These are phyloP conservation scores for Dujonia santamariae DNA, from an alignment of 1,139 yeast genomes.

Conservation along the genomic window DNA sequence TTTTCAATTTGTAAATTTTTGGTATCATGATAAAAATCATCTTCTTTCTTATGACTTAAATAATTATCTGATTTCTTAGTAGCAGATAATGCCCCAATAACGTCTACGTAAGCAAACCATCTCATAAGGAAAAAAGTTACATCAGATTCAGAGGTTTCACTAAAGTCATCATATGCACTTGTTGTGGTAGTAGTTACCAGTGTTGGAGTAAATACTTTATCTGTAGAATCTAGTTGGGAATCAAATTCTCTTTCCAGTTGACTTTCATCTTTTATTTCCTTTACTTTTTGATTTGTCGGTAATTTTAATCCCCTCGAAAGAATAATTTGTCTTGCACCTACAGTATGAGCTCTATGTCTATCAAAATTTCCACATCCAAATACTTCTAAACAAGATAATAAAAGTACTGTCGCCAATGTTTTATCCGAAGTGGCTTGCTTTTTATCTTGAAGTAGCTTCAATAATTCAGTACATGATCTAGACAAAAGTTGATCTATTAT, in stretches of 20 bases:
- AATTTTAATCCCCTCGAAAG: slow-evolving; percentile 47
- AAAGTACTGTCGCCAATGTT: slow-evolving; percentile 62
- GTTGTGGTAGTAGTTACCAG: not conserved
- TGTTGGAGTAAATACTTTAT: not conserved
- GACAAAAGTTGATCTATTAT: slow-evolving; percentile 51
- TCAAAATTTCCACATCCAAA: slow-evolving; percentile 45
- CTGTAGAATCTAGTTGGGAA: not conserved
- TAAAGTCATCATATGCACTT: not conserved
- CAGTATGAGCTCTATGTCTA: slow-evolving; percentile 62
- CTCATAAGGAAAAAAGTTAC: slow-evolving; percentile 60
- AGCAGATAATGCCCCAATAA: slow-evolving; percentile 57
- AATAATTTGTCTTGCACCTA: slow-evolving; percentile 69
- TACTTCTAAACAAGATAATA: slow-evolving; percentile 64
- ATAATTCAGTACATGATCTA: slow-evolving; percentile 55
- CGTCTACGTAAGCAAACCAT: slow-evolving; percentile 72
- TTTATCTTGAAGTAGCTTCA: slow-evolving; percentile 49
- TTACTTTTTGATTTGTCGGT: slow-evolving; percentile 7
- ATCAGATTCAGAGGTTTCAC: slow-evolving; percentile 27
- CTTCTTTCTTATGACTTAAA: slow-evolving; percentile 13
- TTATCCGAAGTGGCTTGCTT: slow-evolving; percentile 58
- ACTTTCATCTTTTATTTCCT: slow-evolving; percentile 1
- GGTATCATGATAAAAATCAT: slow-evolving; percentile 10
- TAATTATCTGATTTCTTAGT: slow-evolving; percentile 30
- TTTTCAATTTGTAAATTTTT: slow-evolving; percentile 18
- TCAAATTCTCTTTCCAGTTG: slow-evolving; percentile 8